A percentile compares a stretch with the other conserved stretches of the same genome.
Conservation (phyloP, 768 basidiomycete genomes). For the Ramaria rubella region DNA sequence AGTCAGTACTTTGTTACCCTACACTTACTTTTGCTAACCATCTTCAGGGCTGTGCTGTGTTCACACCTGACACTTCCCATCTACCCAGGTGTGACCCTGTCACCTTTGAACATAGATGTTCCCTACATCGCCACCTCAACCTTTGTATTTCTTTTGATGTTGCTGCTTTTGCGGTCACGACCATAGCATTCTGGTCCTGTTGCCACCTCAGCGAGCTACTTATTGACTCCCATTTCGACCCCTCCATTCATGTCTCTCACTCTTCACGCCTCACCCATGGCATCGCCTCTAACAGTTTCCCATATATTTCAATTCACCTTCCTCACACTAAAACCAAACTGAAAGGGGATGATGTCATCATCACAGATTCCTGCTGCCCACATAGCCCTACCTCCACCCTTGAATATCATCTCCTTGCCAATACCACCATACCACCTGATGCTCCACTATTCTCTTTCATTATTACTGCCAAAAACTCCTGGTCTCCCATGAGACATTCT, state of each 20-base stretch:
- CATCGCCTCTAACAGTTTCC: background rate
- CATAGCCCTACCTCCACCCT: background rate
- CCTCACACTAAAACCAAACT: background rate
- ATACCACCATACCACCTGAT: no score
- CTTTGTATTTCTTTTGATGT: constrained; percentile 17
- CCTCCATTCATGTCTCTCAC: no score
- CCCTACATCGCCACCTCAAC: constrained; percentile 18
- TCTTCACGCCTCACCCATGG: background rate
- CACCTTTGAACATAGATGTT: constrained; percentile 27
- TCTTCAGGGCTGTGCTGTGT: no score
- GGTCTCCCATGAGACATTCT: background rate
- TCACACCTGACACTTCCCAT: constrained; percentile 14
- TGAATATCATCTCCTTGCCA: background rate
- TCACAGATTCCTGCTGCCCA: background rate
- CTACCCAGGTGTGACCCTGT: constrained; percentile 26
- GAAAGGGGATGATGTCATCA: no score
- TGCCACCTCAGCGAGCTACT: no score
- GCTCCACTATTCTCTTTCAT: no score
- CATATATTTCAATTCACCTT: background rate
- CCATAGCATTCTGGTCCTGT: constrained; percentile 15
- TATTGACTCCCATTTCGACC: no score
- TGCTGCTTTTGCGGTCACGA: constrained; percentile 19
- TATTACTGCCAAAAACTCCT: no score
- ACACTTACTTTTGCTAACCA: no score
- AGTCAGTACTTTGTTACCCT: no score